Evolutionary conservation across 2,329 filamentous ascomycete genomes (phyloP).

Genomic region (Monosporascus ibericus): DNA sequence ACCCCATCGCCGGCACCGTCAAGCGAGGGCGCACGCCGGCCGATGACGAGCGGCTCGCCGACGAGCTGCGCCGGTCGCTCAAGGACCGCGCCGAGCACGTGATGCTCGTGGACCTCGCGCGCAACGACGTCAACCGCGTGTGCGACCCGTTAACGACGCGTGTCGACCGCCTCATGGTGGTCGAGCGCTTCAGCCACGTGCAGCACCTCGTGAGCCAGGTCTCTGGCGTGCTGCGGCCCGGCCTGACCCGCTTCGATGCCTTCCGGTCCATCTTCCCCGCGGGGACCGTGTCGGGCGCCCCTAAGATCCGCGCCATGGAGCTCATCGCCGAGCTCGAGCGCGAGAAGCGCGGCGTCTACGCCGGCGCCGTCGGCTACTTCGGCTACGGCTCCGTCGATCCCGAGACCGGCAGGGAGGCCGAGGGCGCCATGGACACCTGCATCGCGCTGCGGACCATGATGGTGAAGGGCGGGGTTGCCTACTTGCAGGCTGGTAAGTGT

Average conservation of each 20-base stretch:
- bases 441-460: constrained; percentile 86
- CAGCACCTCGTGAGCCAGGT: constrained; percentile 97
- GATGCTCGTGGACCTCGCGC: constrained; percentile 93
- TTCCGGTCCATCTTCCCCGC: constrained; percentile 96
- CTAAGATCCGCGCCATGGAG: constrained; percentile 96
- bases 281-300: constrained; percentile 89
- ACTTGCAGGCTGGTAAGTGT: constrained; percentile 68
- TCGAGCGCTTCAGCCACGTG: constrained; percentile 92
- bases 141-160: constrained; percentile 85
- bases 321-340: constrained; percentile 89
- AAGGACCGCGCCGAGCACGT: constrained; percentile 95
- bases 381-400: constrained; percentile 71
- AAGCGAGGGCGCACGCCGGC: constrained; percentile 74
- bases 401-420: constrained; percentile 53
- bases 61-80: constrained; percentile 69
- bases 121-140: constrained; percentile 94
- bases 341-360: constrained; percentile 93
- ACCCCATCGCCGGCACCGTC: constrained; percentile 94
- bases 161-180: constrained; percentile 90
- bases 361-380: constrained; percentile 94
- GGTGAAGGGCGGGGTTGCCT: constrained; percentile 83
- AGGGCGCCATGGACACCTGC: constrained; percentile 88
- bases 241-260: constrained; percentile 86
- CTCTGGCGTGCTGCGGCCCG: constrained; percentile 77
- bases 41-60: constrained; percentile 75